A percentile compares a stretch with the other conserved stretches of the same genome.
Conservation (phyloP, 306 rosid species). For the Mimosa bimucronata region DNA sequence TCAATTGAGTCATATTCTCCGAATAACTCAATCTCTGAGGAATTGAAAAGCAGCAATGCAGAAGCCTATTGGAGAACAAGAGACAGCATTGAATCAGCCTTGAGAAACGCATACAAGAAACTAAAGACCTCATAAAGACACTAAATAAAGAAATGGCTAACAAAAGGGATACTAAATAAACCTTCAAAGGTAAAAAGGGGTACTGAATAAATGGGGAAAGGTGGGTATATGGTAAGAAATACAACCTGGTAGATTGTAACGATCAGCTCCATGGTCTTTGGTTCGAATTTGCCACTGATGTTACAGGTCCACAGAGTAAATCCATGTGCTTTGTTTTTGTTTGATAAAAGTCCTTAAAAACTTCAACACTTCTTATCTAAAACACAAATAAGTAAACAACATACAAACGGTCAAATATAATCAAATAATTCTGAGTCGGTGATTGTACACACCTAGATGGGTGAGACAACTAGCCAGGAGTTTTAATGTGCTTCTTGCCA, state of each 20-base stretch:
- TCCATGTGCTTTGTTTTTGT: conserved; percentile 95
- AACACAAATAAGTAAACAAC: conserved; percentile 15
- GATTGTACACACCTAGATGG: no score
- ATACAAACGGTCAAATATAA: conserved; percentile 25
- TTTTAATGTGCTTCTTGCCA: no score
- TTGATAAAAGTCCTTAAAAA: conserved; percentile 87
- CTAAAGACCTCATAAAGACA: not conserved
- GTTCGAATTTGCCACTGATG: conserved; percentile 78
- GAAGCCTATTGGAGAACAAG: conserved; percentile 68
- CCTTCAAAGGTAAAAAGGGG: not conserved
- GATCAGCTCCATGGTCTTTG: conserved; percentile 80
- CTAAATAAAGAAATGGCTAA: not conserved
- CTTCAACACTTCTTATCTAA: conserved; percentile 88
- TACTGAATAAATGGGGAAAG: conserved; percentile 6
- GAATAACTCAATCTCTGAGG: conserved; percentile 84
- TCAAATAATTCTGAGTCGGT: no score
- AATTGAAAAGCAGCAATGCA: conserved; percentile 81
- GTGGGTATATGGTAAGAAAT: conserved; percentile 8
- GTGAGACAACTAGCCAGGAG: no score
- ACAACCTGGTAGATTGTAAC: conserved; percentile 93
- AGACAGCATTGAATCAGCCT: conserved; percentile 29
- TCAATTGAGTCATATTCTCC: conserved; percentile 84
- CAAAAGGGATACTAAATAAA: not conserved
- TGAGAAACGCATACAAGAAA: conserved; percentile 32
- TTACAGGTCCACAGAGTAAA: conserved; percentile 95